Base-by-base conservation (phyloP, 306 rosid genomes). In the Acacia acuminata region DNA sequence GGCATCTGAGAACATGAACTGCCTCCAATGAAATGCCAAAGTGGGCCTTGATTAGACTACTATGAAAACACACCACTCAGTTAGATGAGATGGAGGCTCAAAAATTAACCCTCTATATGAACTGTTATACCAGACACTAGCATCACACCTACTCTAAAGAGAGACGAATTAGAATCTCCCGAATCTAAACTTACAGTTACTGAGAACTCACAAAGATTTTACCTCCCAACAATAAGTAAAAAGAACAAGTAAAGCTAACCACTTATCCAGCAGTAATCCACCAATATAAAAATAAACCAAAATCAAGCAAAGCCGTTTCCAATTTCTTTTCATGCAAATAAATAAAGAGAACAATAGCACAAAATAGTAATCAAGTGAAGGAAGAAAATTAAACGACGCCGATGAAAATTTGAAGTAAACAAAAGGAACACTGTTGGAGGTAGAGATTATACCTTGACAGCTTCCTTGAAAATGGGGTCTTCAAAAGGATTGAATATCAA, bases 401-500 rank as follows among this genome's bases (percentile, higher is more conserved):
- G 4, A 64, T 4, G 20, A 10, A 15, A 63, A 61, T 24, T 27
- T 1, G 20, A 63, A 25, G 4, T 60, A 11, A 60, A 24, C 16
- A 60, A 22, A 24, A 10, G 7, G 17, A 60, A 24, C 34, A 20
- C 3, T 6, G 32, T 1, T n/a, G 65, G 8, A 11, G 34, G 66
- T 11, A 63, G 36, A 63, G 27, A 63, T 63, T 12, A 27, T 77
- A 93, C 98, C 98, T 94, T 93, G 76, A 93, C 80, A 70, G 92
- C 97, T 82, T 94, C 92, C 79, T 82, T 81, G 79, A 89, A 8
- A 70, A 94, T 76, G 65, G 94, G 97, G 45, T 94, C 97, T 25
- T 90, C 88, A 3, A 36, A 76, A 40, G 97, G 97, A 86, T 91
- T 94, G 84, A 86, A 88, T 85, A 90, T 89, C 82, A 84, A 88